Conservation (phyloP, 306 rosid genomes). For the Casuarina equisetifolia region DNA sequence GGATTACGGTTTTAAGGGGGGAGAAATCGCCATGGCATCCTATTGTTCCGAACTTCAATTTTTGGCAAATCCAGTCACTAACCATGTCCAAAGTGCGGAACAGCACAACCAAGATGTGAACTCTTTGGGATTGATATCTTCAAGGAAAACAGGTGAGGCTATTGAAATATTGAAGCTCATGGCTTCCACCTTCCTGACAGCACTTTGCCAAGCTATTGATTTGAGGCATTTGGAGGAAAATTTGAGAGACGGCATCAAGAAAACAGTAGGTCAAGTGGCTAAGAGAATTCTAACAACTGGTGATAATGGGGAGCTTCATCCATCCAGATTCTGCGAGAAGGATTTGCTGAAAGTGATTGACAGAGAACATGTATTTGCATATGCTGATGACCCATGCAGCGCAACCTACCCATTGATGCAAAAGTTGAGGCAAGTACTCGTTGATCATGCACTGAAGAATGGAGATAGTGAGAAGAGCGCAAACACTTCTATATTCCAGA, state of each 20-base stretch:
- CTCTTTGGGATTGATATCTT: constrained; percentile 80
- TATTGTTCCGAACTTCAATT: constrained; percentile 87
- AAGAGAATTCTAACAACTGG: constrained; percentile 75
- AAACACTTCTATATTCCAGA: constrained; percentile 81
- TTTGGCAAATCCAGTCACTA: constrained; percentile 82
- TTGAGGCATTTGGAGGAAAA: constrained; percentile 93
- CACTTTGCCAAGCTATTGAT: constrained; percentile 87
- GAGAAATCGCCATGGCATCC: constrained; percentile 95
- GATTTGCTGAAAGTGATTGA: constrained; percentile 78
- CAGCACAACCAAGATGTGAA: constrained; percentile 95
- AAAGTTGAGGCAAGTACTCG: constrained; percentile 65
- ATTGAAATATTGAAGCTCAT: constrained; percentile 77
- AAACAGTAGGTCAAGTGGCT: constrained; percentile 66
- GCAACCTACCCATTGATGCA: constrained; percentile 89
- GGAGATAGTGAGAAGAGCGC: constrained; percentile 52
- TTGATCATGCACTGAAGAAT: constrained; percentile 69
- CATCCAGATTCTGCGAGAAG: constrained; percentile 80
- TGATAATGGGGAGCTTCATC: constrained; percentile 72
- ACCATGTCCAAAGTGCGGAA: constrained; percentile 89
- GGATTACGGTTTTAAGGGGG: constrained; percentile 90
- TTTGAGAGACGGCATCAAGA: constrained; percentile 64
- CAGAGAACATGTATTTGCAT: constrained; percentile 63
- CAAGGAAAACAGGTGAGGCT: constrained; percentile 76
- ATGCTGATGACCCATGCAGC: constrained; percentile 73
- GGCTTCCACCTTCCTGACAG: constrained; percentile 74